These are phyloP conservation scores for Musa troglodytarum DNA, from an alignment of 176 grass and related monocot genomes.

Conservation along the genomic window DNA sequence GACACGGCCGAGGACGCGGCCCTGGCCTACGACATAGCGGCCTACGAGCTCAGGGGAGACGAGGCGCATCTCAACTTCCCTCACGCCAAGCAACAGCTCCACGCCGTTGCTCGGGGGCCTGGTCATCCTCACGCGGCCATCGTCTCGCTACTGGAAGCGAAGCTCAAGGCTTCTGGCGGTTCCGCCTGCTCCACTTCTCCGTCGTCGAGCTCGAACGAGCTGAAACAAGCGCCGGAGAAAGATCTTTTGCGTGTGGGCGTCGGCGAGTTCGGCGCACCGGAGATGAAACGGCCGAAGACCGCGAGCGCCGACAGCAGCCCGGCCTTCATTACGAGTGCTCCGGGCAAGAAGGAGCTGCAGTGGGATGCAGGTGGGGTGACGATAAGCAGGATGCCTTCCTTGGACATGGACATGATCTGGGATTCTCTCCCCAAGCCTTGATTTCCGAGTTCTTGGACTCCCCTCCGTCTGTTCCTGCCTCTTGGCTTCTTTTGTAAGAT, in stretches of 20 bases:
- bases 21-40: conserved; percentile 6
- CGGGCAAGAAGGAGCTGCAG: background rate
- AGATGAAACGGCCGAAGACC: background rate
- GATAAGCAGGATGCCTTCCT: background rate
- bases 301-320: background rate
- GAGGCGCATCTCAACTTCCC: conserved; percentile 7
- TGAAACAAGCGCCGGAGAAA: background rate
- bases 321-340: background rate
- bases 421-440: background rate
- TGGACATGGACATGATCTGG: conserved; percentile 6
- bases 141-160: background rate
- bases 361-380: background rate
- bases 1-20: conserved; percentile 15
- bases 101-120: background rate
- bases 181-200: background rate
- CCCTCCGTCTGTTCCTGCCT: too few species aligned
- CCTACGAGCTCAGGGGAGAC: conserved; percentile 14
- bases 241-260: background rate
- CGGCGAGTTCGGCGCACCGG: background rate
- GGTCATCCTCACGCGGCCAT: background rate
- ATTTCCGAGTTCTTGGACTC: too few species aligned
- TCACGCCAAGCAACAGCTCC: background rate
- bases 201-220: background rate
- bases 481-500: too few species aligned
- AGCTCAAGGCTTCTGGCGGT: background rate